Conservation (phyloP, 2,329 filamentous ascomycete genomes). For the Ophiostoma fasciatum region DNA sequence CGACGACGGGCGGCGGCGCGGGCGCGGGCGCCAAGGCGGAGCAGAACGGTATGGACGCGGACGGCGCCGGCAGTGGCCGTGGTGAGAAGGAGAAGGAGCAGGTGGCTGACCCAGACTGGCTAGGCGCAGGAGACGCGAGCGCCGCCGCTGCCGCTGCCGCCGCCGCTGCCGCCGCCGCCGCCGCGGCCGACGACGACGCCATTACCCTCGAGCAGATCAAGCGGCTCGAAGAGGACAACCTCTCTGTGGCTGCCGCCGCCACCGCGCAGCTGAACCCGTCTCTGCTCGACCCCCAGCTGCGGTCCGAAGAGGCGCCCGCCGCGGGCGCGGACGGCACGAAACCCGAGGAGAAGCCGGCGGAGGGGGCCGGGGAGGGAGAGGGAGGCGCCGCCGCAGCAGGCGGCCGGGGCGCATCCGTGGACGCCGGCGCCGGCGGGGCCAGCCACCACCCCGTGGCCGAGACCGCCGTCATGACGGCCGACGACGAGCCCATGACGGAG, state of each 20-base stretch:
- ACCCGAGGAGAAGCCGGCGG: no score
- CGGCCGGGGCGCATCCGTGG: no score
- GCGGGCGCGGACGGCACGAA: no score
- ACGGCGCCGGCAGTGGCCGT: no score
- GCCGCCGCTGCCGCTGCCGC: no score
- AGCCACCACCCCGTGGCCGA: constrained; percentile 1
- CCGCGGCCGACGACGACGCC: constrained; percentile 5
- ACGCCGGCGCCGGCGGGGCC: not conserved
- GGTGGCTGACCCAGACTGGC: not conserved
- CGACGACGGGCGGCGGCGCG: constrained; percentile 11
- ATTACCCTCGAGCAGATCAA: constrained; percentile 29
- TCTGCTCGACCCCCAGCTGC: constrained; percentile 34
- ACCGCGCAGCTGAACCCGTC: constrained; percentile 39
- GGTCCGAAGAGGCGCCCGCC: constrained; percentile 14
- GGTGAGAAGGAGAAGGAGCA: not conserved
- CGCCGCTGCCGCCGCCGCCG: not conserved
- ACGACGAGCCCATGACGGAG: constrained; percentile 6
- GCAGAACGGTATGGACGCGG: no score
- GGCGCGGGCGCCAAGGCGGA: not conserved
- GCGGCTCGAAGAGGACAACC: constrained; percentile 32
- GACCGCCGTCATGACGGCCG: constrained; percentile 6
- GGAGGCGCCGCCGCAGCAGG: no score
- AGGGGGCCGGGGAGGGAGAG: no score
- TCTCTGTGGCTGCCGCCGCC: constrained; percentile 42
- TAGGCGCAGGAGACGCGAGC: no score